phyloP scores from a whole-genome alignment of 352 stramenopile genomes.

The Phytophthora agathidicida region DNA sequence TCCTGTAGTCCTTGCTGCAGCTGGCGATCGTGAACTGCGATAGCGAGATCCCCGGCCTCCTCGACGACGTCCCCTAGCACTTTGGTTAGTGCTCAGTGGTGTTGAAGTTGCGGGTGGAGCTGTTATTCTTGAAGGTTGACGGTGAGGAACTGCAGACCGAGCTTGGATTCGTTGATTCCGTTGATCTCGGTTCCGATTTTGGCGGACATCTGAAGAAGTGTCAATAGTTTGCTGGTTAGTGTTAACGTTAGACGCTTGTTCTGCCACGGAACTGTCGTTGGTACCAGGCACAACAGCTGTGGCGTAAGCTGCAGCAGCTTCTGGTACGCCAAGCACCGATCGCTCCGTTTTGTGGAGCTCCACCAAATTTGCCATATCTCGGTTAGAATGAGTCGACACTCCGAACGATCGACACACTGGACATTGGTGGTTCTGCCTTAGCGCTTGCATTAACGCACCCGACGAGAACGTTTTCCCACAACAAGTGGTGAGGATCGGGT shows the following conservation, averaged over 20 bases:
- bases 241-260: not conserved
- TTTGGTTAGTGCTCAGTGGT: not conserved
- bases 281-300: not conserved
- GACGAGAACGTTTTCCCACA: slow-evolving; percentile 36
- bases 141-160: slow-evolving; percentile 2
- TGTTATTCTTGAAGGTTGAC: not conserved
- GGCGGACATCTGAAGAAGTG: not conserved
- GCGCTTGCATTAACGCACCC: slow-evolving; percentile 6
- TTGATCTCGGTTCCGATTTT: not conserved
- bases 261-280: not conserved
- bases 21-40: not conserved
- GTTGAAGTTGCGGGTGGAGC: not conserved
- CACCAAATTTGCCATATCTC: slow-evolving; percentile 26
- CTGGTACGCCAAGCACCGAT: slow-evolving; percentile 10
- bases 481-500: slow-evolving; percentile 26
- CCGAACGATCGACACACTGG: slow-evolving; percentile 17
- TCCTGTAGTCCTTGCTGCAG: not conserved
- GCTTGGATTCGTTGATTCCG: slow-evolving; percentile 10
- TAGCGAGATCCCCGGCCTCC: slow-evolving; percentile 1
- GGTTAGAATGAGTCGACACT: slow-evolving; percentile 14
- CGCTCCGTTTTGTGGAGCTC: slow-evolving; percentile 24
- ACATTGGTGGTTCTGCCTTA: slow-evolving; percentile 11
- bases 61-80: slow-evolving; percentile 1
- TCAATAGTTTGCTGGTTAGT: not conserved
- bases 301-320: slow-evolving; percentile 1